Evolutionary conservation across 1,284 basidiomycete genomes (phyloP).

Genomic region (Heterobasidion annosum): DNA sequence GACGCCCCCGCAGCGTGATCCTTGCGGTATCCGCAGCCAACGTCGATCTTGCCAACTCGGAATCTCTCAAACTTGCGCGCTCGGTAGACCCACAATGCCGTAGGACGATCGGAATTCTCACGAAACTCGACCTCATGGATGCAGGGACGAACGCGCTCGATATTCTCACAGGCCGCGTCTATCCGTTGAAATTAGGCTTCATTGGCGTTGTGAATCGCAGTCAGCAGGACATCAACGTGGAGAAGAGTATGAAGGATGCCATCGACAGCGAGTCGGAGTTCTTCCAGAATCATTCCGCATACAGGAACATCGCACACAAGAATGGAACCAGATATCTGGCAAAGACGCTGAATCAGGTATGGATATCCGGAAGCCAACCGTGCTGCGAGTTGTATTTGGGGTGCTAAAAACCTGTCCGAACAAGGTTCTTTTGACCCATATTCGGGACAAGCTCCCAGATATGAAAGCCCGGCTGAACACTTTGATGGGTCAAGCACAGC

Average conservation of each 20-base stretch:
- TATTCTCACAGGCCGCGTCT: conserved; percentile 91
- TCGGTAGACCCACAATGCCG: conserved; percentile 93
- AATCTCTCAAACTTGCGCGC: conserved; percentile 93
- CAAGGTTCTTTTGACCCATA: conserved; percentile 94
- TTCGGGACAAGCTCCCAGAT: conserved; percentile 96
- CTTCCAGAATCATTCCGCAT: conserved; percentile 85
- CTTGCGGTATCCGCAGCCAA: conserved; percentile 96
- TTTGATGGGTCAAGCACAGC: conserved; percentile 97
- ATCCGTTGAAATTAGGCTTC: conserved; percentile 96
- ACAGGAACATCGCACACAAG: conserved; percentile 94
- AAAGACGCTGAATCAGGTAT: conserved; percentile 88
- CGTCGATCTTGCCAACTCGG: conserved; percentile 97
- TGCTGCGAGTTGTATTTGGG: neutral
- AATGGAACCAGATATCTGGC: conserved; percentile 95
- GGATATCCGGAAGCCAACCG: neutral
- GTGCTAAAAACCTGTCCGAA: neutral
- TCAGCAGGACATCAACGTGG: conserved; percentile 94
- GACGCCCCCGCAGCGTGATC: conserved; percentile 61
- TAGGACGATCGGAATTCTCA: conserved; percentile 92
- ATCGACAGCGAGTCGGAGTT: conserved; percentile 85
- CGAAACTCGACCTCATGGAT: conserved; percentile 98
- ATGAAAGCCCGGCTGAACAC: conserved; percentile 99
- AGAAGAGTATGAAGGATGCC: conserved; percentile 83
- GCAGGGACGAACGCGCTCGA: conserved; percentile 97
- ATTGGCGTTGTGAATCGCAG: conserved; percentile 97